Percentiles rank a stretch among this genome's conserved stretches.
Conservation (phyloP, 2,329 filamentous ascomycete species). For the Phialocephala sp. region DNA sequence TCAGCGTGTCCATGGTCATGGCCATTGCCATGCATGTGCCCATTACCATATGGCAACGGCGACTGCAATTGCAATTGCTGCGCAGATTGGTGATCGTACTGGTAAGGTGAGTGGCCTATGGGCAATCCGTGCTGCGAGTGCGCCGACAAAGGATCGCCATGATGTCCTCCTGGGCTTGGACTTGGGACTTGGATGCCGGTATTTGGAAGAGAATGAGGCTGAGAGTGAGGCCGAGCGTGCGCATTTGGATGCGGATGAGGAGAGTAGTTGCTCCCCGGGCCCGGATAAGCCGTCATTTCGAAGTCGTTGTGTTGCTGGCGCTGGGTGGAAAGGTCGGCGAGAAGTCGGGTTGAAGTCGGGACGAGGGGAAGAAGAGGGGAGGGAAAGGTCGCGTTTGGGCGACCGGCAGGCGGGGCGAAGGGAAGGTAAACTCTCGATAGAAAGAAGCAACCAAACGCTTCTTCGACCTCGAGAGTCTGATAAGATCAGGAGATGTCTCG, state of each 20-base stretch:
- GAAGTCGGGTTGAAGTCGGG: slow-evolving; percentile 30
- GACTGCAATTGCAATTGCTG: slow-evolving; percentile 29
- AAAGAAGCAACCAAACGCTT: neutral
- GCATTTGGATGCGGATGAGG: slow-evolving; percentile 13
- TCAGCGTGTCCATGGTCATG: slow-evolving; percentile 28
- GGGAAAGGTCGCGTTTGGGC: neutral
- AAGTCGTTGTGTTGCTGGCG: neutral
- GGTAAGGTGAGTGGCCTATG: slow-evolving; percentile 20
- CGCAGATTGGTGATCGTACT: slow-evolving; percentile 21
- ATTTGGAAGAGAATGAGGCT: slow-evolving; percentile 20
- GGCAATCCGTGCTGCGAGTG: slow-evolving; percentile 24
- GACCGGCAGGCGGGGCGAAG: neutral
- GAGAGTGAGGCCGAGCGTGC: slow-evolving; percentile 11
- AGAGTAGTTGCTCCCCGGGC: slow-evolving; percentile 21
- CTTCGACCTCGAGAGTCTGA: no score
- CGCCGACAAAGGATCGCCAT: slow-evolving; percentile 10
- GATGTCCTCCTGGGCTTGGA: slow-evolving; percentile 3
- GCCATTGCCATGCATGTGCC: slow-evolving; percentile 12
- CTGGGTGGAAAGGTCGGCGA: slow-evolving; percentile 27
- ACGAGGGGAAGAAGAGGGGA: neutral
- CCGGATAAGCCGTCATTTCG: slow-evolving; percentile 30
- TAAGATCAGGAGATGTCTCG: no score
- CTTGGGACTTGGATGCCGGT: neutral
- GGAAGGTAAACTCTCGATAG: neutral
- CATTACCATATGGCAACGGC: slow-evolving; percentile 27